These are phyloP conservation scores for Phialophora macrospora DNA, from an alignment of 2,329 filamentous ascomycete species.

Conservation along the genomic window DNA sequence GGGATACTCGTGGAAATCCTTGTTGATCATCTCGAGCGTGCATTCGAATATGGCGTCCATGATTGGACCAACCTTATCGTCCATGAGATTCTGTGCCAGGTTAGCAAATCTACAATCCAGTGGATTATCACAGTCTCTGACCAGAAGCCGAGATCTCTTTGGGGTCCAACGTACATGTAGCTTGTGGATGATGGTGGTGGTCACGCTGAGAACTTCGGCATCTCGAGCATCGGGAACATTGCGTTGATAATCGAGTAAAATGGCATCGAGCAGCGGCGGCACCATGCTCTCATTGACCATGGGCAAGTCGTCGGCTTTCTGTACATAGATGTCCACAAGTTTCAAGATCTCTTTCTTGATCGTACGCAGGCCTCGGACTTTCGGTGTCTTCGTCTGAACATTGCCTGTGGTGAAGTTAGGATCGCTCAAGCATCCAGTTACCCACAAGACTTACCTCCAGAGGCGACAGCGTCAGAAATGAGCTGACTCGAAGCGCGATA, in stretches of 20 bases:
- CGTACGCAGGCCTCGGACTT: slow-evolving; percentile 89
- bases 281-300: slow-evolving; percentile 94
- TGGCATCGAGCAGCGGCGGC: slow-evolving; percentile 90
- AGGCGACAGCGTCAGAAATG: slow-evolving; percentile 88
- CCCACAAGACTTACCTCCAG: slow-evolving; percentile 67
- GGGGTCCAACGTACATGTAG: slow-evolving; percentile 79
- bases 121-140: slow-evolving; percentile 44
- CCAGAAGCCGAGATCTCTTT: slow-evolving; percentile 58
- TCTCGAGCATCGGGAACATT: slow-evolving; percentile 96
- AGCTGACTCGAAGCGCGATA: slow-evolving; percentile 95
- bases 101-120: slow-evolving; percentile 41
- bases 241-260: slow-evolving; percentile 93
- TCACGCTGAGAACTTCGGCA: slow-evolving; percentile 94
- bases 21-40: slow-evolving; percentile 99
- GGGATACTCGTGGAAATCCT: slow-evolving; percentile 98
- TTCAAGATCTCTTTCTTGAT: slow-evolving; percentile 99
- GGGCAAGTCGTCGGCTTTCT: slow-evolving; percentile 94
- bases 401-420: slow-evolving; percentile 62
- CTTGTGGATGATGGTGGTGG: slow-evolving; percentile 96
- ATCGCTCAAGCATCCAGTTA: slow-evolving; percentile 1
- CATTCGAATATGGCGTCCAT: slow-evolving; percentile 99
- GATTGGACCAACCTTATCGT: slow-evolving; percentile 94
- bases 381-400: slow-evolving; percentile 95
- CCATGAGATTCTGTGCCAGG: slow-evolving; percentile 88
- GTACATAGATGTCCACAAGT: slow-evolving; percentile 95